Base-by-base conservation (phyloP, 2,329 filamentous ascomycete genomes). In the Microdochium paspali region DNA sequence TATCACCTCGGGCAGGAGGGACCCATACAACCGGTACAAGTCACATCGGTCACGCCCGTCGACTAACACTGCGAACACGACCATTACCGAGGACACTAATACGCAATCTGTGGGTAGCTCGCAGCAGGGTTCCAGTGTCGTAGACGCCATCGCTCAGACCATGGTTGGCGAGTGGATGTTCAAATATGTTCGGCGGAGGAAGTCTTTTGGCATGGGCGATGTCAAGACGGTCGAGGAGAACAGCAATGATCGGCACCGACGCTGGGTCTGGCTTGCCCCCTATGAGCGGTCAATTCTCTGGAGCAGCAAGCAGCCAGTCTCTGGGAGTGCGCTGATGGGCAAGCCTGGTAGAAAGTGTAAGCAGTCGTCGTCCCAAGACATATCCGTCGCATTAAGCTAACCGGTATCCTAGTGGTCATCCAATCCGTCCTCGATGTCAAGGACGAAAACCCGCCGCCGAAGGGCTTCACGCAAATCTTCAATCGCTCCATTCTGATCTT, bases 81-180 rank as follows among this genome's bases (percentile, higher is more conserved):
- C 70, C 25, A 71, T 68, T 49, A 73, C 70, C 1, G 66, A 65
- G 35, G 64, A 67, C 30, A 71, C 70, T 48, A 61, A 67, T 51
- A 59, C 67, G 53, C 73, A 73, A 35, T 84, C 77, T 3, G 70
- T 75, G 47, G 74, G 71, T 39, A 82, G 75, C 54, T 69, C 73
- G 10, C 75, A 79, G 25, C 84, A 89, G 54, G 79, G 84, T 40
- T 85, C 85, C 0, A 85, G 82, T 42, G 88, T 97, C 13, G 91
- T 98, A 5, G 93, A 97, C 68, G 90, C 93, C 3, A 97, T 98
- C 64, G 90, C 93, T 1, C 90, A 95, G 61, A 94, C 91, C 0
- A 98, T 98, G 93, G 89, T 98, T 25, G 93, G 93, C 31, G 93
- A 97, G 60, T 93, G 88, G 86, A 91, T 94, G 87, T 90, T 84